Evolutionary conservation across 768 basidiomycete genomes (phyloP).

Genomic region (Cyathus striatus): DNA sequence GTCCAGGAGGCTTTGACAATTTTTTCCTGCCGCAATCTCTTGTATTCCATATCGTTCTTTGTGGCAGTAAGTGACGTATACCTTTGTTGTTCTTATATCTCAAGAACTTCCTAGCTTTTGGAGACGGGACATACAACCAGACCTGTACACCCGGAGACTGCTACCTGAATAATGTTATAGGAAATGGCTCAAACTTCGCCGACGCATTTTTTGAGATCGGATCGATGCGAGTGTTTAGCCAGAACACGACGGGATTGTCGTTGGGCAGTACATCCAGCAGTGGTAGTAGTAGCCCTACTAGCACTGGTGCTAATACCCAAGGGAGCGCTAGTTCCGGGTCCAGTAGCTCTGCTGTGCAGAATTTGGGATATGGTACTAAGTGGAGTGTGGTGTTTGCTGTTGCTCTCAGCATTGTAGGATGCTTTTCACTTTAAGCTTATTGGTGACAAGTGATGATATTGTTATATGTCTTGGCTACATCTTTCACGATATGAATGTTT

Average conservation of each 20-base stretch:
- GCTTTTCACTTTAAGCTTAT: too few species aligned
- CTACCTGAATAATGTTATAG: conserved; percentile 10
- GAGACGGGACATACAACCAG: too few species aligned
- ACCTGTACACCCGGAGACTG: conserved; percentile 10
- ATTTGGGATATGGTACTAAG: too few species aligned
- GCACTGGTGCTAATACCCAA: too few species aligned
- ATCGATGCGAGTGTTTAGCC: conserved; percentile 7
- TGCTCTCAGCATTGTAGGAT: too few species aligned
- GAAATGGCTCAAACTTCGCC: conserved; percentile 5
- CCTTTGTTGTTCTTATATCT: not conserved
- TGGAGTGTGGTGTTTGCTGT: too few species aligned
- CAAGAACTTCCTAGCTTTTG: not conserved
- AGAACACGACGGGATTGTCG: not conserved
- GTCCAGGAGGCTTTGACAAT: conserved; percentile 5
- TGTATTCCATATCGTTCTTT: conserved; percentile 9
- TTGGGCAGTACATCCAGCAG: not conserved
- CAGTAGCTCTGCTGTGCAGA: too few species aligned
- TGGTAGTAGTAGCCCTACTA: not conserved
- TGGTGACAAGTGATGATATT: too few species aligned
- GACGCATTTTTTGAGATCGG: conserved; percentile 13
- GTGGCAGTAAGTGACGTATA: conserved; percentile 8
- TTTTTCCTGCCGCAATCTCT: conserved; percentile 10
- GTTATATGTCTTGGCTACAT: too few species aligned
- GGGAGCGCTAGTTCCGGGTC: too few species aligned
- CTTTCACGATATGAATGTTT: too few species aligned